Percentiles rank a stretch among this genome's conserved stretches.
phyloP scores from a whole-genome alignment of 2,329 filamentous ascomycete species.

The Fusarium sp. region DNA sequence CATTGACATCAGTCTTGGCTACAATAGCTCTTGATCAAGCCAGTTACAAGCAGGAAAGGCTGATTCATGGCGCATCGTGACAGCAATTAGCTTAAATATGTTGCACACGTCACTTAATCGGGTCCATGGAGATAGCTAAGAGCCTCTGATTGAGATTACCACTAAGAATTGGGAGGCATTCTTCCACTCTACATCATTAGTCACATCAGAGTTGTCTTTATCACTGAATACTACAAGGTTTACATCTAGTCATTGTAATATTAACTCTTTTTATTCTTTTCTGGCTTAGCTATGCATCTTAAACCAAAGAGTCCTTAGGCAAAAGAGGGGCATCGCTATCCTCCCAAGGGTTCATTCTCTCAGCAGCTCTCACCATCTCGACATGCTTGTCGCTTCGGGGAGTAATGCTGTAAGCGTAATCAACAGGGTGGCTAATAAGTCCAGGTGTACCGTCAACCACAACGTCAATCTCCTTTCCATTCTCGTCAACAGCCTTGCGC shows the following conservation, averaged over 20 bases:
- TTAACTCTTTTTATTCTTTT: not conserved
- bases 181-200: too few species aligned
- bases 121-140: too few species aligned
- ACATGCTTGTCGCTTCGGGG: slow-evolving; percentile 33
- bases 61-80: too few species aligned
- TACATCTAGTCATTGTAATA: not conserved
- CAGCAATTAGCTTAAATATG: too few species aligned
- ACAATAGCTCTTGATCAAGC: not conserved
- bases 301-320: slow-evolving; percentile 7
- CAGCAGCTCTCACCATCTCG: slow-evolving; percentile 33
- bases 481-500: slow-evolving; percentile 37
- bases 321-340: slow-evolving; percentile 33
- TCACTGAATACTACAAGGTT: fast-evolving
- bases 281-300: not conserved
- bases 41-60: not conserved
- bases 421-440: slow-evolving; percentile 29
- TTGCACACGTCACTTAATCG: not conserved
- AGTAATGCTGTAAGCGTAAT: slow-evolving; percentile 36
- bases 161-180: not conserved
- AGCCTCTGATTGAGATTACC: not conserved
- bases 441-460: slow-evolving; percentile 32
- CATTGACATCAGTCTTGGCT: not conserved
- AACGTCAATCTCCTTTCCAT: slow-evolving; percentile 36
- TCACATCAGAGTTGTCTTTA: not conserved
- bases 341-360: slow-evolving; percentile 44